Base-by-base conservation (phyloP, 345 rosid species). In the Camelina laxa region DNA sequence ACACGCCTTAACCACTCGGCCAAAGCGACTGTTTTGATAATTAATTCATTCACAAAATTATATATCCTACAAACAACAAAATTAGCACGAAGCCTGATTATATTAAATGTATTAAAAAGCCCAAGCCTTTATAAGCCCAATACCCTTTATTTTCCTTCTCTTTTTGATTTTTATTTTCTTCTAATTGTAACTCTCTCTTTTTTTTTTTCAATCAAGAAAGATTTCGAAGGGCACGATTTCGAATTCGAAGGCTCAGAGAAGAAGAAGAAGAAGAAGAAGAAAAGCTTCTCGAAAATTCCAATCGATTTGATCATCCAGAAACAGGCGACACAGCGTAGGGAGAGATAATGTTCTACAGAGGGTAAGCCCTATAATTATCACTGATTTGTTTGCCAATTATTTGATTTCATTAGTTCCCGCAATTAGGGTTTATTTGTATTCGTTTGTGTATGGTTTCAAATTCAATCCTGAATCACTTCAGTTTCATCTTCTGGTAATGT, bases 1-100 rank as follows among this genome's bases (percentile, higher is more conserved):
- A 80, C 82, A 82, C 84, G 84, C 86, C 86, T 82, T 85, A 85
- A 85, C 88, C 86, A 79, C 85, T 82, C 84, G 83, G 84, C 82
- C 80, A 75, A 80, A 80, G 80, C 84, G 72, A 67, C 84, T 15
- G 0, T 3, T 11, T 38, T 19, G 31, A n/a, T n/a, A n/a, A n/a
- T n/a, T n/a, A n/a, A n/a, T n/a, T n/a, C n/a, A n/a, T n/a, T n/a
- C n/a, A n/a, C n/a, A n/a, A n/a, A n/a, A n/a, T n/a, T n/a, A n/a
- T n/a, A n/a, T n/a, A n/a, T n/a, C n/a, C n/a, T n/a, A 38, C 4
- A 39, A 11, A 6, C 12, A 38, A 20, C 22, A 39, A 22, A 15
- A 22, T 24, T 39, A 0, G 48, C 1, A 38, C 6, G 47, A 20
- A 36, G 65, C 48, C 65, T 60, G 65, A 19, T 65, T 3, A 11